Evolutionary conservation across 2,329 filamentous ascomycete species (phyloP), one percentile per base, ranked within the genome.

Genomic region (Parastagonospora avenae): DNA sequence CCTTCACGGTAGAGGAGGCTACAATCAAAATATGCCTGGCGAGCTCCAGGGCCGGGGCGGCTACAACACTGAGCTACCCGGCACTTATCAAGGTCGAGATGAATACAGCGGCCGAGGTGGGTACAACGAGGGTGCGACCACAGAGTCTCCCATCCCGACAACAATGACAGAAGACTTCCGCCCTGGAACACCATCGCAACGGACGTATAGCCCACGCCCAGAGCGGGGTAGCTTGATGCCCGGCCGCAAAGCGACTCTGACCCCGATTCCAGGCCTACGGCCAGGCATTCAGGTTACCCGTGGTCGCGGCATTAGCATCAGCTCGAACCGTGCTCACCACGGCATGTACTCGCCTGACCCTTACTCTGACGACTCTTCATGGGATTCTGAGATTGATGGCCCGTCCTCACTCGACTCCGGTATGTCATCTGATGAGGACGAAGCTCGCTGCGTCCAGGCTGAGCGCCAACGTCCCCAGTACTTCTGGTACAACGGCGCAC

Each of bases 341-440:
- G 65, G 68, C 29, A 56, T 63, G n/a, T 63, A 63, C 36, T 63
- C 65, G 7, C 56, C 65, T 2, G 64, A 61, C n/a, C 66, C 70
- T 10, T 51, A 71, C 7, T 72, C 70, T 14, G 73, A 75, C 40
- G 70, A 71, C 15, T 64, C 68, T 7, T 71, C 67, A 30, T 77
- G 74, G 74, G 74, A 76, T 51, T 74, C 71, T 11, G 74, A 77
- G 36, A 55, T 76, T 29, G 74, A 74, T 39, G 70, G 63, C 2
- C 70, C 72, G 2, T 68, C 67, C 31, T 71, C 66, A 0, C 58
- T 62, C n/a, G 54, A 67, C 12, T 65, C 64, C 1, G 60, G 57
- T 9, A 43, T 53, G 14, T 62, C 66, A 7, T 49, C 46, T 11
- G 39, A 43, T 2, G 67, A 68, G 2, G 36, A 51, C 6, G 59